phyloP scores from a whole-genome alignment of 2,329 filamentous ascomycete genomes.

The Arthroderma sp. region DNA sequence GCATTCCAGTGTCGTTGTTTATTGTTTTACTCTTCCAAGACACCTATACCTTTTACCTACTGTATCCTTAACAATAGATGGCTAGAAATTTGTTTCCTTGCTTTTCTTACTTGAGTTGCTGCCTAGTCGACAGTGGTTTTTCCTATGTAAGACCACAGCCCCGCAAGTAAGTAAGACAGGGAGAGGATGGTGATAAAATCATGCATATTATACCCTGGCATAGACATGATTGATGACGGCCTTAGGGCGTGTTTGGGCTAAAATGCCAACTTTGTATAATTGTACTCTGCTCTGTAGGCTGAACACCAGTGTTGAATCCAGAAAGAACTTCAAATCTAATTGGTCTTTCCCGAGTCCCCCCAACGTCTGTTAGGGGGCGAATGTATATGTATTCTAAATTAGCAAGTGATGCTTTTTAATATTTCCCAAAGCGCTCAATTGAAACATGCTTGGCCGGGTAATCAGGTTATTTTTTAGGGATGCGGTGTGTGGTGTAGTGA shows the following conservation, averaged over 20 bases:
- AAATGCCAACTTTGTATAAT: neutral
- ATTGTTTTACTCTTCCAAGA: neutral
- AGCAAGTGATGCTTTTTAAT: neutral
- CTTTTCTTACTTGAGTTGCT: neutral
- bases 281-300: neutral
- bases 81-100: neutral
- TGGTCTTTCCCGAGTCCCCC: neutral
- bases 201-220: neutral
- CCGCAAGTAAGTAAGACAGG: neutral
- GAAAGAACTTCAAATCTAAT: constrained; percentile 1
- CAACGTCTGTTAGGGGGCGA: neutral
- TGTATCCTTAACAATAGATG: neutral
- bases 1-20: neutral
- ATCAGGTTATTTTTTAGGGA: neutral
- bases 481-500: neutral
- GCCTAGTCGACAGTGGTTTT: neutral
- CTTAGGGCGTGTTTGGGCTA: neutral
- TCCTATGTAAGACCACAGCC: neutral
- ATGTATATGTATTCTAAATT: neutral
- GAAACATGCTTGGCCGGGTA: neutral
- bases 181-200: neutral
- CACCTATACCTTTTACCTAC: neutral
- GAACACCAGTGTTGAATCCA: neutral
- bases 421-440: neutral
- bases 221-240: neutral